Percentiles rank a stretch among this genome's conserved stretches.
Evolutionary conservation across 2,329 filamentous ascomycete species (phyloP).

Genomic region (Aspergillus felis): DNA sequence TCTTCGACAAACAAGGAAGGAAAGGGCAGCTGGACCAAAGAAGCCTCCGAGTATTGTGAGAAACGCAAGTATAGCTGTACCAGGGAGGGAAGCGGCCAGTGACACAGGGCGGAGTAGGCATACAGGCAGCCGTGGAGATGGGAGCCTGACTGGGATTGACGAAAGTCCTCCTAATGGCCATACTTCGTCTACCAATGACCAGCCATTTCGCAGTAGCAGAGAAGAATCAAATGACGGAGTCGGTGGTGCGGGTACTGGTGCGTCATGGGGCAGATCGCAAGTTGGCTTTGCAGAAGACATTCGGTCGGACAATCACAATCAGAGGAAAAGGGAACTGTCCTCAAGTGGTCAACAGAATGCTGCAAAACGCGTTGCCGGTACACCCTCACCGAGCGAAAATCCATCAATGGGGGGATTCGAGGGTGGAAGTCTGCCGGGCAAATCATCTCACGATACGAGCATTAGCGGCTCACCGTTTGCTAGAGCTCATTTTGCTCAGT

Average conservation of each 20-base stretch:
- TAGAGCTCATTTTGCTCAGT: conserved; percentile 35
- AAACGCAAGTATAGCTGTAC: conserved; percentile 23
- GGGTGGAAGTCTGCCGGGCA: conserved; percentile 20
- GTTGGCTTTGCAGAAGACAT: conserved; percentile 14
- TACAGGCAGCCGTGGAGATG: conserved; percentile 10
- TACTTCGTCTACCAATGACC: conserved; percentile 15
- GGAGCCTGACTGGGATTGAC: conserved; percentile 15
- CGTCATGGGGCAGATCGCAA: conserved; percentile 12
- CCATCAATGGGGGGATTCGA: conserved; percentile 18
- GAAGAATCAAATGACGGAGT: conserved; percentile 6
- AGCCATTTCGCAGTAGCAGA: conserved; percentile 8
- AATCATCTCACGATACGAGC: conserved; percentile 30
- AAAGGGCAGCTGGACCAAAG: conserved; percentile 3
- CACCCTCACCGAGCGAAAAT: conserved; percentile 23
- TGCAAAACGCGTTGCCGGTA: conserved; percentile 25
- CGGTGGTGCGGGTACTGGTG: conserved; percentile 8
- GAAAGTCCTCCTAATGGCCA: conserved; percentile 13
- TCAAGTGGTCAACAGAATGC: conserved; percentile 24
- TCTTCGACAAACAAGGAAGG: conserved; percentile 38
- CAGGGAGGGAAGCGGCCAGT: conserved; percentile 11
- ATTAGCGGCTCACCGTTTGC: conserved; percentile 49
- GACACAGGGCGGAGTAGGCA: conserved; percentile 10
- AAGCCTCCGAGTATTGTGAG: conserved; percentile 9
- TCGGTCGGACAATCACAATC: conserved; percentile 12
- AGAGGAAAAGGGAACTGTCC: conserved; percentile 33